These are phyloP conservation scores for Secale cereale DNA, from an alignment of 176 grass and related monocot species.

Conservation along the genomic window DNA sequence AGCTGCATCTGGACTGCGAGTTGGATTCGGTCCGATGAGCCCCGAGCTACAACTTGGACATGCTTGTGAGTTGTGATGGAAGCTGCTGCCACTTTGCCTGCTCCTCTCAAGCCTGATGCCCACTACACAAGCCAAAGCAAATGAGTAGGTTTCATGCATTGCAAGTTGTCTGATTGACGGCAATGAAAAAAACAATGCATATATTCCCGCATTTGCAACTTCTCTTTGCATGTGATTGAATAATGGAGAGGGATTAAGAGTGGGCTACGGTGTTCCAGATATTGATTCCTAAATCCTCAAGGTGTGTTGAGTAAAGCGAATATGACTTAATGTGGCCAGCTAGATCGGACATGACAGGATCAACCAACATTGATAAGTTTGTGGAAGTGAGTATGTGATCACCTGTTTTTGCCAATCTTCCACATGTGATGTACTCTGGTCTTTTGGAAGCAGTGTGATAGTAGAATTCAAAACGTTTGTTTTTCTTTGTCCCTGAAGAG, in stretches of 20 bases:
- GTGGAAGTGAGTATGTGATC: too few relatives aligned
- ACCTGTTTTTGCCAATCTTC: too few relatives aligned
- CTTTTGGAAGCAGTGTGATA: too few relatives aligned
- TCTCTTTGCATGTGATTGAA: slow-evolving; percentile 17
- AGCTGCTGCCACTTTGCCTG: slow-evolving; percentile 19
- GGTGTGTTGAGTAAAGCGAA: not conserved
- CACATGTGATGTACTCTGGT: too few relatives aligned
- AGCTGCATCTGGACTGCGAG: not conserved
- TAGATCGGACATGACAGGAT: too few relatives aligned
- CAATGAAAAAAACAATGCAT: slow-evolving; percentile 21
- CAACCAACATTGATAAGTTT: too few relatives aligned
- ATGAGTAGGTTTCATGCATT: slow-evolving; percentile 22
- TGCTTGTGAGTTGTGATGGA: slow-evolving; percentile 32
- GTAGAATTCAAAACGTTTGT: too few relatives aligned
- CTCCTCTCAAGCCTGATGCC: slow-evolving; percentile 15
- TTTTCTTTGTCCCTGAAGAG: too few relatives aligned
- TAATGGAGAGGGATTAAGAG: slow-evolving; percentile 1
- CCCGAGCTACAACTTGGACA: slow-evolving; percentile 25
- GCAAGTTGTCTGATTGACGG: slow-evolving; percentile 30
- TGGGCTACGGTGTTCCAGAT: slow-evolving; percentile 12
- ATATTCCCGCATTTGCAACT: slow-evolving; percentile 19
- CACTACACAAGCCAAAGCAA: slow-evolving; percentile 16
- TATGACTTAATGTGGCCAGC: not conserved
- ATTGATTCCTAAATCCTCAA: slow-evolving; percentile 8
- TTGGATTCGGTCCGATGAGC: slow-evolving; percentile 11